Conservation (phyloP, 1,139 yeast species). For the Geotrichum fermentans region DNA sequence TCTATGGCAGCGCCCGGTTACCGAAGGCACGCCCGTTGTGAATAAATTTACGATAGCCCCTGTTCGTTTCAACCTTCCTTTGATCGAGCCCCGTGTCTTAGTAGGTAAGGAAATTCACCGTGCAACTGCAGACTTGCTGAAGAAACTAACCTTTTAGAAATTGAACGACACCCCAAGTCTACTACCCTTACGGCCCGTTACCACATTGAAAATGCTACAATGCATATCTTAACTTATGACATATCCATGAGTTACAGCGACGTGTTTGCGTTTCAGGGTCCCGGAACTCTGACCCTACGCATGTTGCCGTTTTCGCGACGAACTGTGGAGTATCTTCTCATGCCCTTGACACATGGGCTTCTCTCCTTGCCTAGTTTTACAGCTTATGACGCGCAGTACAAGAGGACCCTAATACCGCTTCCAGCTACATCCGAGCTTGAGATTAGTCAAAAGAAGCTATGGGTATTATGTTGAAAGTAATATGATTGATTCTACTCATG, state of each 20-base stretch:
- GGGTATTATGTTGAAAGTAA: conserved; percentile 13
- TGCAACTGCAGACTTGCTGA: conserved; percentile 26
- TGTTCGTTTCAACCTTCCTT: conserved; percentile 47
- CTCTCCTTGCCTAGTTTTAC: conserved; percentile 52
- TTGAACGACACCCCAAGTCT: conserved; percentile 1
- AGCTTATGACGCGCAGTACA: conserved; percentile 62
- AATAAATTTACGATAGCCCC: conserved; percentile 32
- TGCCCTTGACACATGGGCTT: conserved; percentile 31
- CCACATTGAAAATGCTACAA: conserved; percentile 69
- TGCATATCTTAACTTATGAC: conserved; percentile 60
- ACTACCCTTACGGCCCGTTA: conserved; percentile 34
- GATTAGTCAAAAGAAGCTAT: conserved; percentile 24
- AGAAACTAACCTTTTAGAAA: conserved; percentile 11
- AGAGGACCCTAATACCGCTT: conserved; percentile 56
- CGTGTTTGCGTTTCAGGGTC: conserved; percentile 40
- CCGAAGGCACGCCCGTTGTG: conserved; percentile 20
- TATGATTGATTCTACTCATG: too few relatives aligned
- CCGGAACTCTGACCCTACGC: conserved; percentile 41
- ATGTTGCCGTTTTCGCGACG: conserved; percentile 61
- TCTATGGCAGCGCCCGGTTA: conserved; percentile 31
- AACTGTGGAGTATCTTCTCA: conserved; percentile 40
- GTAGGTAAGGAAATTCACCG: conserved; percentile 39
- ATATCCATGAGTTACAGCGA: conserved; percentile 42
- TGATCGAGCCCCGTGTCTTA: conserved; percentile 65
- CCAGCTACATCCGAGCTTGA: conserved; percentile 41